Evolutionary conservation across 305 asterid species (phyloP), one percentile per base, ranked within the genome.

Genomic region (Fraxinus platypoda): DNA sequence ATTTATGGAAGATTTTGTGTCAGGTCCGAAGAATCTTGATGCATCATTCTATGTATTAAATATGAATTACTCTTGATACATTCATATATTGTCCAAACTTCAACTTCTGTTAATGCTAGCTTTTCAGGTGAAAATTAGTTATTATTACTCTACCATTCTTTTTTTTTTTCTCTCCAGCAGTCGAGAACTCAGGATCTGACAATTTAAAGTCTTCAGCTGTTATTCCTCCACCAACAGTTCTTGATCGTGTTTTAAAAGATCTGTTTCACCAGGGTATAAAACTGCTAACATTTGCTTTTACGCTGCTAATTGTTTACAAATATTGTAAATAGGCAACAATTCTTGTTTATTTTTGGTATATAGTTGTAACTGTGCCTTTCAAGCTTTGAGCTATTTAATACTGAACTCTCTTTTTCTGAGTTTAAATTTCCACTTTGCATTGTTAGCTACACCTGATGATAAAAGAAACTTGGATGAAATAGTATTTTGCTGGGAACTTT

Each of bases 171-270:
- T 37, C 77, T 62, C 72, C 75, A 33, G 79, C 89, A 87, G 93
- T 88, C 86, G 92, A 89, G 83, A 90, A 80, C 38, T 81, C 93
- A 41, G 94, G 93, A 88, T 86, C 96, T 66, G 95, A 93, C 80
- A 88, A 86, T 81, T 59, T 91, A 85, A 92, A 91, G 87, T 88
- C 98, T 73, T 88, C 97, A 80, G 96, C 92, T 57, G 93, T 94
- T 80, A 84, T 93, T 78, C 99, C 99, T 89, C 98, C 98, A 34
- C 98, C 98, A n/a, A 93, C 98, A 57, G 99, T 96, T 88, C 98
- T 96, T 88, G 98, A 93, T 82, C 99, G 98, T 77, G 97, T 96
- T 86, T 93, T 96, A 43, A 96, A 94, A 87, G 98, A 96, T 86
- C 94, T 96, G 66, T 93, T 94, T 88, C 94, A 90, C 77, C 95